Evolutionary conservation across 768 basidiomycete genomes (phyloP), one percentile per base, ranked within the genome.

Genomic region (Strobilomyces echinocephalus): DNA sequence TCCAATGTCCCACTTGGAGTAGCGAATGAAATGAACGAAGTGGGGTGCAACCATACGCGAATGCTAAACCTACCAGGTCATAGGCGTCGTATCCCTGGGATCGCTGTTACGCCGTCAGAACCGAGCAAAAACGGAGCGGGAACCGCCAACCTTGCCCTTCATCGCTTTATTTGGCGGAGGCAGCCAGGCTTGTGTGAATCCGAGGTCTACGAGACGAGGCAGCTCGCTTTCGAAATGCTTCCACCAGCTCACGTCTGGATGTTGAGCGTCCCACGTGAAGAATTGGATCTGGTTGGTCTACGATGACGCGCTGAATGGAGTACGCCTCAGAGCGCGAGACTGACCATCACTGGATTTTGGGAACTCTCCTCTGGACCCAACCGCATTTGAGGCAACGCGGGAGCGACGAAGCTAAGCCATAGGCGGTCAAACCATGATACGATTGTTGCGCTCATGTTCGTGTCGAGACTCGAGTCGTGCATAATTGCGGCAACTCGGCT

Each of bases 21-120:
- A 9, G n/a, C 11, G 18, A 50, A 21, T 28, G 34, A 11, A 24
- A 20, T 34, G 15, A 24, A 39, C 42, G 42, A 41, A 36, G 16
- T 8, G 8, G n/a, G 6, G 45, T 38, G 6, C 21, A 11, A 20
- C 4, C 2, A 18, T 4, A 26, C 7, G 4, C 15, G 3, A 11
- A 11, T 26, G 8, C 3, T 9, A n/a, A 33, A 65, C 74, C 50
- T 70, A 91, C 89, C 71, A 92, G 64, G 64, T 92, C 91, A 68
- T 92, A 92, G 2, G 87, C 90, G 66, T 92, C 90, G 60, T 92
- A 92, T 26, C 90, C 90, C 60, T 85, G 78, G 18, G 87, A 87
- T 55, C 71, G 66, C 89, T 91, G 53, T 26, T 20, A 42, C 18
- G 39, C 36, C 1, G 38, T 53, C 50, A 66, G 60, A 30, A 49